These are phyloP conservation scores for Moricandia arvensis DNA, from an alignment of 345 rosid genomes.

Conservation along the genomic window DNA sequence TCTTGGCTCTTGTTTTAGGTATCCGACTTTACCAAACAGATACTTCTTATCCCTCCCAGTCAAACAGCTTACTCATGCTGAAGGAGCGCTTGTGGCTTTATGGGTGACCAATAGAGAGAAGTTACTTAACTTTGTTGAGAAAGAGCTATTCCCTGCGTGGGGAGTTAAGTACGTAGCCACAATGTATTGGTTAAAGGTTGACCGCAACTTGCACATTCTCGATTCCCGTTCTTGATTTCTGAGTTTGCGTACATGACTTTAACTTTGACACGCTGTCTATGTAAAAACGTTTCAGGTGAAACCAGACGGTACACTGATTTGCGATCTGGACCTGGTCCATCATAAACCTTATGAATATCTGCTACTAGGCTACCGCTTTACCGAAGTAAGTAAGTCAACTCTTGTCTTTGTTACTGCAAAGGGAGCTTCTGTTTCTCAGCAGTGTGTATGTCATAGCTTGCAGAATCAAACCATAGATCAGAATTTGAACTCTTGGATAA, in stretches of 20 bases:
- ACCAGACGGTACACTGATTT: conserved; percentile 69
- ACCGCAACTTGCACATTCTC: background rate
- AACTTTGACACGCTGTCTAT: conserved; percentile 14
- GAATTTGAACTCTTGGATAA: conserved; percentile 41
- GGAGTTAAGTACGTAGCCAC: conserved; percentile 59
- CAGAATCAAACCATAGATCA: conserved; percentile 34
- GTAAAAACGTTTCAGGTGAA: conserved; percentile 61
- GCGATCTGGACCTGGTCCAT: conserved; percentile 79
- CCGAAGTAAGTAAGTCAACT: conserved; percentile 42
- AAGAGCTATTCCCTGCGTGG: conserved; percentile 79
- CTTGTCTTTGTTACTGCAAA: conserved; percentile 11
- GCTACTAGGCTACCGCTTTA: conserved; percentile 57
- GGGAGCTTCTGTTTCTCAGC: conserved; percentile 7
- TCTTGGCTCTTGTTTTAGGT: conserved; percentile 46
- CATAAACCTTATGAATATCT: conserved; percentile 93
- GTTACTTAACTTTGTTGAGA: conserved; percentile 61
- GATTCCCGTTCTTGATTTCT: background rate
- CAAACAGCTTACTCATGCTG: conserved; percentile 62
- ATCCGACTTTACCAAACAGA: conserved; percentile 79
- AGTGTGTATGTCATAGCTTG: conserved; percentile 34
- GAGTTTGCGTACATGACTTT: conserved; percentile 19
- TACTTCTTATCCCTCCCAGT: conserved; percentile 82
- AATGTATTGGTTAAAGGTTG: conserved; percentile 80
- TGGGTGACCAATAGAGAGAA: conserved; percentile 96
- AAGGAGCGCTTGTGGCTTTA: conserved; percentile 82